These are phyloP conservation scores for Pseudocercospora fuligena DNA, from an alignment of 2,329 filamentous ascomycete genomes.

Conservation along the genomic window DNA sequence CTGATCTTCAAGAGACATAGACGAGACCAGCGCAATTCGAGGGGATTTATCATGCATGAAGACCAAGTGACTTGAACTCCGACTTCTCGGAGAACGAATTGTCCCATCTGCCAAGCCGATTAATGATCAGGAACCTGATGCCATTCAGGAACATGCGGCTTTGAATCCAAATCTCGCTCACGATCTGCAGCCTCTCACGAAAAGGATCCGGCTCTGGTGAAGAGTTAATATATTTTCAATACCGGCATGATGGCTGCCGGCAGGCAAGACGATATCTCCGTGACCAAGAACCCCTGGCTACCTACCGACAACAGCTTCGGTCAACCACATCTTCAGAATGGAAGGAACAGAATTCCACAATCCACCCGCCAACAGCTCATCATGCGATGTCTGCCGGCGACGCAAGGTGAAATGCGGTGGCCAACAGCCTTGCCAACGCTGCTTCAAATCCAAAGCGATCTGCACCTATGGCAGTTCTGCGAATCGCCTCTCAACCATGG, in stretches of 20 bases:
- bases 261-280: background rate
- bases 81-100: background rate
- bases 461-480: slow-evolving; percentile 18
- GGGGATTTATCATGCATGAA: too few species aligned
- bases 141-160: too few species aligned
- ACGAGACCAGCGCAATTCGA: background rate
- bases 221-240: background rate
- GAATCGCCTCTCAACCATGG: slow-evolving; percentile 5
- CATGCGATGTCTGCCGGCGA: slow-evolving; percentile 19
- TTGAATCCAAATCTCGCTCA: too few species aligned
- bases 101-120: background rate
- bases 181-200: background rate
- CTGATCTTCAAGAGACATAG: background rate
- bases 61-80: background rate
- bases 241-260: background rate
- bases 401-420: slow-evolving; percentile 17
- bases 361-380: background rate
- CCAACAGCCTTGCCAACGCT: slow-evolving; percentile 16
- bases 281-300: background rate
- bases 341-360: background rate
- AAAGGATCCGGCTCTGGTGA: background rate
- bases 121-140: background rate
- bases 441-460: background rate
- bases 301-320: background rate
- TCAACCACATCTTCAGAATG: background rate